Conservation (phyloP, 2,329 filamentous ascomycete species). For the Penicillium sp. region DNA sequence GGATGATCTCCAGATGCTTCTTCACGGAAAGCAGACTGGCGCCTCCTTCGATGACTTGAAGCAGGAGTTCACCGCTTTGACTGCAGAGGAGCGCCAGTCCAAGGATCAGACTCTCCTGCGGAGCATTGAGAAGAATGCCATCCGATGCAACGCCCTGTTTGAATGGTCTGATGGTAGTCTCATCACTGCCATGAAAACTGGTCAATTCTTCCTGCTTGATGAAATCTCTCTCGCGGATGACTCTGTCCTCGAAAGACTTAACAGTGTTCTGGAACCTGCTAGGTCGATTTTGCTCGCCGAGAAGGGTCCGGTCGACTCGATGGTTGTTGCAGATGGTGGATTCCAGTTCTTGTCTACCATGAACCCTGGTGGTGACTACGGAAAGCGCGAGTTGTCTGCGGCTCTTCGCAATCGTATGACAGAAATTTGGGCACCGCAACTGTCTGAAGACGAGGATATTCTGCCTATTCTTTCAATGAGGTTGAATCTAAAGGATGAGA, state of each 20-base stretch:
- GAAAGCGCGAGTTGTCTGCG: constrained; percentile 94
- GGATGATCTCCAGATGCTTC: constrained; percentile 57
- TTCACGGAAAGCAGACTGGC: constrained; percentile 34
- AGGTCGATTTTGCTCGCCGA: constrained; percentile 87
- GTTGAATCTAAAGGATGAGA: constrained; percentile 58
- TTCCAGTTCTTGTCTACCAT: constrained; percentile 99
- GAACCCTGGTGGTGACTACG: constrained; percentile 98
- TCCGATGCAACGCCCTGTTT: constrained; percentile 80
- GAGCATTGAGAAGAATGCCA: constrained; percentile 49
- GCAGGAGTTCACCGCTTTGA: constrained; percentile 59
- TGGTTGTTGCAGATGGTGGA: constrained; percentile 71
- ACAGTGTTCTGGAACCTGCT: constrained; percentile 90
- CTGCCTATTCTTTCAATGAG: constrained; percentile 82
- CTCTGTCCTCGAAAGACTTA: constrained; percentile 91
- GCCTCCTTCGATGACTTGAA: constrained; percentile 60
- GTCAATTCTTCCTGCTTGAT: constrained; percentile 89
- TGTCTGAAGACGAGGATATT: constrained; percentile 83
- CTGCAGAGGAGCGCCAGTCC: constrained; percentile 44
- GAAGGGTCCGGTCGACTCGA: constrained; percentile 83
- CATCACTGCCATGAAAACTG: constrained; percentile 88
- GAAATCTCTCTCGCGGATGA: constrained; percentile 98
- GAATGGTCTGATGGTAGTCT: constrained; percentile 96
- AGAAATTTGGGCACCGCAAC: constrained; percentile 93
- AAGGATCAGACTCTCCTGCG: constrained; percentile 54
- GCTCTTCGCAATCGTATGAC: constrained; percentile 95